Evolutionary conservation across 768 basidiomycete species (phyloP).

Genomic region (Agaricus bisporus): DNA sequence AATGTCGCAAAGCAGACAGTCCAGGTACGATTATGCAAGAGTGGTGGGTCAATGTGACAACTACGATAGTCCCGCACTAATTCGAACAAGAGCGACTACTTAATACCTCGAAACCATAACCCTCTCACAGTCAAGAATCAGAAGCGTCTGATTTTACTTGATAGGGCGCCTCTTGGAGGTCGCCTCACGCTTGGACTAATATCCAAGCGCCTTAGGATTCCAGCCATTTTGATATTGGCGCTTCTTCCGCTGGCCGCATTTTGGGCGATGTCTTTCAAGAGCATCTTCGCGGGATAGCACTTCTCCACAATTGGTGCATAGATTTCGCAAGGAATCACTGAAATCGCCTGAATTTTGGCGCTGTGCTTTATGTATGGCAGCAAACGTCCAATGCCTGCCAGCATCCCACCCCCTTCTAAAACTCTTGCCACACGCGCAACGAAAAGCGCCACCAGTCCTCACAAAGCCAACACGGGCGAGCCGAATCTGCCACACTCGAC

Average conservation of each 20-base stretch:
- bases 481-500: neutral
- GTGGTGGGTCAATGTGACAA: no score
- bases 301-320: neutral
- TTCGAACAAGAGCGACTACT: no score
- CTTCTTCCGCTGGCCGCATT: neutral
- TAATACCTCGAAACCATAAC: no score
- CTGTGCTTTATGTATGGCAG: neutral
- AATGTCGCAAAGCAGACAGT: no score
- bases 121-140: no score
- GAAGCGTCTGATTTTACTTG: no score
- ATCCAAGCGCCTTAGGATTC: neutral
- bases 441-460: neutral
- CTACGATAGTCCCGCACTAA: no score
- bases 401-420: slow-evolving; percentile 1
- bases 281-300: neutral
- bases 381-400: neutral
- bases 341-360: neutral
- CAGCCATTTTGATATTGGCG: neutral
- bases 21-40: no score
- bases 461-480: neutral
- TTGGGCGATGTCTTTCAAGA: neutral
- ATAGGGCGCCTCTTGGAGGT: no score
- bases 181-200: no score
- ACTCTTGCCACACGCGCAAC: neutral
- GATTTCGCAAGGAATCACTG: neutral